Evolutionary conservation across 140 eudicot genomes (phyloP).

Genomic region (Anethum foeniculum): DNA sequence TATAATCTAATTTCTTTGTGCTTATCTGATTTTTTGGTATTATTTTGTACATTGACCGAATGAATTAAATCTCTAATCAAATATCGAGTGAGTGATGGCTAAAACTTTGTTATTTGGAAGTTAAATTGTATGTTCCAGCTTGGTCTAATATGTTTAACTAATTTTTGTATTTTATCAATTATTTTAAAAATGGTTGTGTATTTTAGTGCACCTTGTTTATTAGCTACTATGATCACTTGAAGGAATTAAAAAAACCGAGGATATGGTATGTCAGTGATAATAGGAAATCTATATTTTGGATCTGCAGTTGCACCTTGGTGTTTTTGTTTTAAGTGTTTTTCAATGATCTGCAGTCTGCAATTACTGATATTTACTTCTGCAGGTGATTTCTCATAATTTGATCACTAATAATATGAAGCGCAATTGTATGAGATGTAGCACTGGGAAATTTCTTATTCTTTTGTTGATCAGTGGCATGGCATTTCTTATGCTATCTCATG

Average conservation of each 20-base stretch:
- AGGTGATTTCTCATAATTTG: constrained; percentile 54
- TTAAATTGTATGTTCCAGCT: neutral
- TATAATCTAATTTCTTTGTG: neutral
- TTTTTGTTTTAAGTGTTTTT: neutral
- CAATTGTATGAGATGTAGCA: constrained; percentile 53
- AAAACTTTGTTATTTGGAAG: neutral
- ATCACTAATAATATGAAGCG: constrained; percentile 52
- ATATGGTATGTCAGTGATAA: neutral
- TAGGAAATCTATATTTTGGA: neutral
- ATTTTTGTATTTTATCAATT: neutral
- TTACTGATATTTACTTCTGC: constrained; percentile 25
- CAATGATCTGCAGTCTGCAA: constrained; percentile 4
- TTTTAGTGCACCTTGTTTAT: neutral
- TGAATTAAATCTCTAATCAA: neutral
- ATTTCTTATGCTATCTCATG: constrained; percentile 56
- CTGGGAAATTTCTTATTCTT: constrained; percentile 70
- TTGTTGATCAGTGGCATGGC: constrained; percentile 62
- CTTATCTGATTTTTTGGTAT: neutral
- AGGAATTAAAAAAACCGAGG: neutral
- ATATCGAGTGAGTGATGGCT: neutral
- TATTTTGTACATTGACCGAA: neutral
- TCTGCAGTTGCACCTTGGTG: neutral
- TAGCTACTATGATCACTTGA: neutral
- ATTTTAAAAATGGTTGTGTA: neutral
- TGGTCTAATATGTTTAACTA: neutral